These are phyloP conservation scores for Cicer yamashitae DNA, from an alignment of 306 rosid genomes.

Conservation along the genomic window DNA sequence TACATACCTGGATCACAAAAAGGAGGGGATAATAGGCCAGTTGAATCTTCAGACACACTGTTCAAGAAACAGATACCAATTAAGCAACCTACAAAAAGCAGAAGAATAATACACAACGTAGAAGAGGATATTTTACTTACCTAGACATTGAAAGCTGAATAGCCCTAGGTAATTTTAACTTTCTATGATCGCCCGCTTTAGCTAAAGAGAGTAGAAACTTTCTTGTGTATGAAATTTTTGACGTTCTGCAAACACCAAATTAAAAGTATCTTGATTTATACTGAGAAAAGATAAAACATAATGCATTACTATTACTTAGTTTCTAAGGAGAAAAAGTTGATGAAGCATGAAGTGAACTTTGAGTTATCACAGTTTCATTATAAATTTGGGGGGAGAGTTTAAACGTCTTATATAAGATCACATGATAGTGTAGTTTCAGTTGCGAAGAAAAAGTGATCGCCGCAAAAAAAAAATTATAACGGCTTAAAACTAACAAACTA, in stretches of 20 bases:
- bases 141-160: conserved; percentile 39
- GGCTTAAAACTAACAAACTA: neutral
- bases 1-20: conserved; percentile 43
- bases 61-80: conserved; percentile 39
- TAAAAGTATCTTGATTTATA: conserved; percentile 21
- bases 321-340: neutral
- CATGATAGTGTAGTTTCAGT: too few relatives aligned
- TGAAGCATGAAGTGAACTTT: too few relatives aligned
- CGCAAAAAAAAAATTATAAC: neutral
- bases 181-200: neutral
- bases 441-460: too few relatives aligned
- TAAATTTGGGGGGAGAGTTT: too few relatives aligned
- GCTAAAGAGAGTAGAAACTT: conserved; percentile 56
- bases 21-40: conserved; percentile 36
- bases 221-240: conserved; percentile 54
- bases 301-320: neutral
- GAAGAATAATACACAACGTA: neutral
- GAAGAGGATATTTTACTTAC: conserved; percentile 31
- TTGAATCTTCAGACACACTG: conserved; percentile 44
- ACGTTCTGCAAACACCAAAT: conserved; percentile 44
- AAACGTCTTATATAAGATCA: too few relatives aligned
- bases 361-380: too few relatives aligned
- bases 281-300: conserved; percentile 1
- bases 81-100: conserved; percentile 9
- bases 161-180: conserved; percentile 38